Evolutionary conservation across 257 asterid species (phyloP), one percentile per base, ranked within the genome.

Genomic region (Salvia rosmarinus): DNA sequence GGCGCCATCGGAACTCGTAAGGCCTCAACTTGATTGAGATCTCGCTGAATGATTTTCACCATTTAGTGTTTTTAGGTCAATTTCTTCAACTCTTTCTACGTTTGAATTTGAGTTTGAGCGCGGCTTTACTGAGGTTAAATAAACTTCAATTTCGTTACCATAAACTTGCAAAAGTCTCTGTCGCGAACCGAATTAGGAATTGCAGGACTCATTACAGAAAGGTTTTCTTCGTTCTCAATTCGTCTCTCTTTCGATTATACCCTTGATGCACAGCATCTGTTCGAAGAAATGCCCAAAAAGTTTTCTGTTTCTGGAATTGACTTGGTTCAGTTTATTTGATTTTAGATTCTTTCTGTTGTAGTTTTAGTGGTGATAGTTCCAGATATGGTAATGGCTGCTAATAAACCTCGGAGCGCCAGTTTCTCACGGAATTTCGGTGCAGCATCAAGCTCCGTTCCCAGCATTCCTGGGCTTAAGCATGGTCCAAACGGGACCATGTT

Each of bases 401-500:
- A 37, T 74, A 89, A 86, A 85, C 86, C 93, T 74, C 91, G 90
- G 35, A 71, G 78, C 5, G 73, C 87, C 77, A 94, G 96, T 79
- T 91, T 94, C 82, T 94, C 96, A 30, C 91, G 98, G 74, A 91
- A 81, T 70, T 52, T 85, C 68, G 43, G 96, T 35, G 72, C 85
- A 58, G 82, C 81, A 14, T 76, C 93, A 17, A 75, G 46, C 32
- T 49, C 69, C 5, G 70, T 63, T 16, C 40, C 96, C 16, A 91
- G 80, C 49, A 80, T 80, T 78, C 90, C 98, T 52, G 99, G 98
- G 62, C 87, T 95, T 55, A 91, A 88, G 89, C 90, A 68, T 75
- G 99, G 99, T 28, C 96, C 95, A 11, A 95, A 88, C 56, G 97
- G 96, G 67, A 89, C 96, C 52, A 81, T 80, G 82, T 85, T 84